Base-by-base conservation (phyloP, 495 filamentous ascomycete species). In the Aspergillus avenaceus region DNA sequence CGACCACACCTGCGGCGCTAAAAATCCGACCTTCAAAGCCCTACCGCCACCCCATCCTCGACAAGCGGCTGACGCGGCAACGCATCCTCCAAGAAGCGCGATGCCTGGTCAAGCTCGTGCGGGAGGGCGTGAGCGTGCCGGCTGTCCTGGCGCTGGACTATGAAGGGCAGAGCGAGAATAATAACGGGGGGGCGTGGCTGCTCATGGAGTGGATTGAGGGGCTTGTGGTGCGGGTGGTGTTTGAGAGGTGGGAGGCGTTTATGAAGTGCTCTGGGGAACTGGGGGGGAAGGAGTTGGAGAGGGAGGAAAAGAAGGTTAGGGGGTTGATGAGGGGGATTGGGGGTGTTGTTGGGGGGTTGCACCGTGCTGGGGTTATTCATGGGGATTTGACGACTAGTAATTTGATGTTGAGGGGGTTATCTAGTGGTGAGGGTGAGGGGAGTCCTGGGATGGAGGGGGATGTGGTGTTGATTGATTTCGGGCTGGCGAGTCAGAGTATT, bases 361-460 rank as follows among this genome's bases (percentile, higher is more conserved):
- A 98, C 73, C 77, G 73, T 43, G 77, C 80, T 16, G 92, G 93
- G 13, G 83, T 97, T 36, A 81, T 95, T 41, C 93, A 98, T 74
- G 93, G 93, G 37, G 93, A 98, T 71, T 70, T 98, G 72, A 98
- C 95, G 50, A 98, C 92, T 49, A 97, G 91, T 70, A 98, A 98
- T 71, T 73, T 99, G 67, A 97, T 99, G 83, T 65, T 99, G 41
- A 65, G 85, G 47, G 51, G 53, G 31, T 36, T 31, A 45, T 29
- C 13, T 18, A 41, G 34, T 14, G 59, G 8, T 19, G n/a, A 4
- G 13, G 44, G 12, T 8, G n/a, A 6, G 37, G 31, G 40, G 9
- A 60, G 57, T 5, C 62, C 55, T 24, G 64, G 54, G 9, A 58
- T 81, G 58, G 69, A 73, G 12, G 92, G 90, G 8, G 88, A 96